phyloP scores from a whole-genome alignment of 495 filamentous ascomycete species.

The Hyaloscypha hepaticicola region DNA sequence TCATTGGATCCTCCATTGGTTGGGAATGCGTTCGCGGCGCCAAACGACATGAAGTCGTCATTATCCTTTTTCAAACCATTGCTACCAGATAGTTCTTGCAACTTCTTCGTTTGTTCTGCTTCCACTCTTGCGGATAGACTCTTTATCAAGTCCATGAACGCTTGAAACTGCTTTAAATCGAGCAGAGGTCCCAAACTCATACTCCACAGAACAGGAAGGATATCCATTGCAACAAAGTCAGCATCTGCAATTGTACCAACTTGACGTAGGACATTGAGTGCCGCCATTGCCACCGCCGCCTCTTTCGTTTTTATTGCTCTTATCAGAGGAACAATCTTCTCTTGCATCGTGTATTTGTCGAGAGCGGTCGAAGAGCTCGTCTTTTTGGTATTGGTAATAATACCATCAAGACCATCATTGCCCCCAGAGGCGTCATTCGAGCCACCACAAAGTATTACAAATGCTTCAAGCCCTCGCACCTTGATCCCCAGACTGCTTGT shows the following conservation, averaged over 20 bases:
- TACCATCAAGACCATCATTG: conserved; percentile 71
- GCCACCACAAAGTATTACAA: conserved; percentile 85
- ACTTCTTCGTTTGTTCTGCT: conserved; percentile 79
- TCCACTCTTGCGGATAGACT: conserved; percentile 77
- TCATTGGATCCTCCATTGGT: conserved; percentile 42
- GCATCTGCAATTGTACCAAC: conserved; percentile 80
- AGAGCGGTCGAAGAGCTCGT: conserved; percentile 68
- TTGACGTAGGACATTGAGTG: conserved; percentile 76
- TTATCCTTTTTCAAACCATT: conserved; percentile 36
- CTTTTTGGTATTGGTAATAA: conserved; percentile 50
- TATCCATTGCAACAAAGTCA: conserved; percentile 92
- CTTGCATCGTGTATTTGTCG: conserved; percentile 96
- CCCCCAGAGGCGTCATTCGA: conserved; percentile 42
- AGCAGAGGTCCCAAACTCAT: conserved; percentile 90
- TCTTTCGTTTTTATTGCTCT: conserved; percentile 97
- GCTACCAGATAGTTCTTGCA: conserved; percentile 71
- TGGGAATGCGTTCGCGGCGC: conserved; percentile 46
- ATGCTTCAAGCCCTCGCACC: conserved; percentile 84
- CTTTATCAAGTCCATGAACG: conserved; percentile 86
- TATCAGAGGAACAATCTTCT: conserved; percentile 88
- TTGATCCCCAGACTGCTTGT: conserved; percentile 94
- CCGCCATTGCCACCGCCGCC: conserved; percentile 95
- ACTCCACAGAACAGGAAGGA: conserved; percentile 84
- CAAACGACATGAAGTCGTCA: conserved; percentile 63
- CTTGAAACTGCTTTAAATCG: conserved; percentile 80